Conservation (phyloP, 2,329 filamentous ascomycete species). For the Nemania abortiva region DNA sequence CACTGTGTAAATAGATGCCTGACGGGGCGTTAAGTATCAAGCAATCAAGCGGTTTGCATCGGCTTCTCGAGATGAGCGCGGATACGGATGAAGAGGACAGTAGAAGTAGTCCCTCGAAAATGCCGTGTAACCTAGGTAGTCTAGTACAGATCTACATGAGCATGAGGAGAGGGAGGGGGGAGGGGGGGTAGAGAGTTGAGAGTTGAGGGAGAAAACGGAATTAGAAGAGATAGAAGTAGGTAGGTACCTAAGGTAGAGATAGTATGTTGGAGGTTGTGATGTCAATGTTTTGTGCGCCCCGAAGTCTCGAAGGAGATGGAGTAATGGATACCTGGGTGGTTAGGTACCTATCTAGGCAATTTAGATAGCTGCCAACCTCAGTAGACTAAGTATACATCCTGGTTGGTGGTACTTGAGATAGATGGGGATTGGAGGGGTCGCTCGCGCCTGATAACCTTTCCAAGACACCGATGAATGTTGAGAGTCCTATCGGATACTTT, state of each 20-base stretch:
- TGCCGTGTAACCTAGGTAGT: background rate
- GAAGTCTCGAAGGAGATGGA: too few species aligned
- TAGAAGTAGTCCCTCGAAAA: background rate
- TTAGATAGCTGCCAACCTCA: background rate
- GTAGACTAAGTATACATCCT: too few species aligned
- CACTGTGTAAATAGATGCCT: slow-evolving; percentile 2
- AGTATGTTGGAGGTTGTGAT: slow-evolving; percentile 9
- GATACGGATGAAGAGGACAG: background rate
- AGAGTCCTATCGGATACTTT: slow-evolving; percentile 10
- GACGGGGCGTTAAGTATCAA: background rate
- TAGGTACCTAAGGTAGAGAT: too few species aligned
- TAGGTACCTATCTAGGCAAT: background rate
- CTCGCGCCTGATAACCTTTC: background rate
- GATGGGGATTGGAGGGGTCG: background rate
- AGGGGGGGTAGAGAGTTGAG: background rate
- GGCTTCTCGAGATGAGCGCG: slow-evolving; percentile 19
- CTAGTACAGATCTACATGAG: too few species aligned
- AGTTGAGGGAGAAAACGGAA: background rate
- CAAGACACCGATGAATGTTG: background rate
- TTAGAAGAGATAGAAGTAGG: background rate
- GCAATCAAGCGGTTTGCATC: slow-evolving; percentile 24
- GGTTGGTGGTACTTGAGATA: background rate
- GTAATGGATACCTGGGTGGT: background rate
- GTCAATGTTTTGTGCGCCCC: background rate
- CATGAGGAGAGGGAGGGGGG: background rate